phyloP scores from a whole-genome alignment of 2,329 filamentous ascomycete genomes.

The Venturiaceae sp. region DNA sequence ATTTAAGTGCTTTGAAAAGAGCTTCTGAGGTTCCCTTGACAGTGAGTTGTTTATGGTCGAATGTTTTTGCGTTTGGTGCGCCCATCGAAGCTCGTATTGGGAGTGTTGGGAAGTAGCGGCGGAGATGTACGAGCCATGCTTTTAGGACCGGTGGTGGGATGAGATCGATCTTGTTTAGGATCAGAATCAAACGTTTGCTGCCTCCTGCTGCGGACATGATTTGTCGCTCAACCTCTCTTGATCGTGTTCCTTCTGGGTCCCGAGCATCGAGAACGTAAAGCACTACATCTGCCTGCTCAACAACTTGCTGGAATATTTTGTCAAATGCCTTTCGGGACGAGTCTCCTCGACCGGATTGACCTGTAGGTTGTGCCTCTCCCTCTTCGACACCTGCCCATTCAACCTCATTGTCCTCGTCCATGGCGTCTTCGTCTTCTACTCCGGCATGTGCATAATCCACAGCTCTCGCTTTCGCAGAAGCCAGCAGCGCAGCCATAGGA shows the following conservation, averaged over 20 bases:
- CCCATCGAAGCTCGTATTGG: constrained; percentile 77
- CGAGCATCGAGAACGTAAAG: constrained; percentile 89
- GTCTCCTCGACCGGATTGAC: constrained; percentile 33
- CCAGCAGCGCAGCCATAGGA: constrained; percentile 85
- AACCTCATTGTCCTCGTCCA: constrained; percentile 47
- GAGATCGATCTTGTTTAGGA: constrained; percentile 93
- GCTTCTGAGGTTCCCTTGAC: constrained; percentile 77
- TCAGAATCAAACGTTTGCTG: constrained; percentile 78
- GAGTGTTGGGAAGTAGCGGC: constrained; percentile 83
- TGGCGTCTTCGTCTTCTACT: constrained; percentile 49
- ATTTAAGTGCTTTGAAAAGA: constrained; percentile 82
- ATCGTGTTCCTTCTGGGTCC: constrained; percentile 83
- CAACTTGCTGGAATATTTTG: constrained; percentile 91
- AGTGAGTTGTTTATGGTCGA: constrained; percentile 84
- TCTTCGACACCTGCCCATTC: constrained; percentile 38
- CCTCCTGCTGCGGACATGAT: constrained; percentile 81
- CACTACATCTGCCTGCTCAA: constrained; percentile 80
- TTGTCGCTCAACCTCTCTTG: constrained; percentile 80
- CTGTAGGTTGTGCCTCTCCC: constrained; percentile 34
- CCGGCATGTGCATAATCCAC: constrained; percentile 65
- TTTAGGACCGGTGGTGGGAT: constrained; percentile 74
- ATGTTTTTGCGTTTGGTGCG: constrained; percentile 77
- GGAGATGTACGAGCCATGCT: constrained; percentile 74
- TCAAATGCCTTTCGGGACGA: constrained; percentile 80
- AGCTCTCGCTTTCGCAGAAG: constrained; percentile 71